Conservation (phyloP, 2,329 filamentous ascomycete species). For the Salinomyces thailandicus region DNA sequence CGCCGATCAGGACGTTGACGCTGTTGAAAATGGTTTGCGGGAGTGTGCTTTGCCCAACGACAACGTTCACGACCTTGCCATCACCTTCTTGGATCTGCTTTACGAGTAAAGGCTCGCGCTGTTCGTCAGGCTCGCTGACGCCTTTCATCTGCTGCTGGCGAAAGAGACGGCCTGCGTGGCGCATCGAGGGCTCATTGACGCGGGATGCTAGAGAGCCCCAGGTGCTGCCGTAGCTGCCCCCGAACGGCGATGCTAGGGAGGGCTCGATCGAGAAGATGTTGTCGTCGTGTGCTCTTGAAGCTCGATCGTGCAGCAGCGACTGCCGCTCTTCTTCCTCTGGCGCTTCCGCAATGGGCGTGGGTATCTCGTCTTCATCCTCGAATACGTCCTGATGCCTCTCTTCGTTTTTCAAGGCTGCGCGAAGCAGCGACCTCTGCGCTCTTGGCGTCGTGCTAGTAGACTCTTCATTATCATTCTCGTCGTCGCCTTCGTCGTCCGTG, state of each 20-base stretch:
- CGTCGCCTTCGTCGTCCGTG: conserved; percentile 36
- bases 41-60: conserved; percentile 88
- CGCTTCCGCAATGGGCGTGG: conserved; percentile 1
- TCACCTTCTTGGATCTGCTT: conserved; percentile 78
- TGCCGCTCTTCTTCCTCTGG: conserved; percentile 8
- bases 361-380: conserved; percentile 21
- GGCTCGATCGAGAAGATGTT: conserved; percentile 41
- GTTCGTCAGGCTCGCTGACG: conserved; percentile 33
- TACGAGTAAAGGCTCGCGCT: conserved; percentile 65
- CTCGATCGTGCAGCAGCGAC: conserved; percentile 16
- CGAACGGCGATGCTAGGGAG: conserved; percentile 54
- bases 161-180: conserved; percentile 44
- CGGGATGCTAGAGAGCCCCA: conserved; percentile 50
- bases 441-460: conserved; percentile 25
- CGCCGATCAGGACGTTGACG: conserved; percentile 82
- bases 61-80: conserved; percentile 69
- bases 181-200: conserved; percentile 46
- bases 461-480: conserved; percentile 32
- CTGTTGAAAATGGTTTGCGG: conserved; percentile 96
- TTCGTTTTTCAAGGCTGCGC: conserved; percentile 28
- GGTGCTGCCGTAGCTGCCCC: conserved; percentile 59
- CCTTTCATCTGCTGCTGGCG: conserved; percentile 37
- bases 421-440: conserved; percentile 33
- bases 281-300: conserved; percentile 27
- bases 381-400: conserved; percentile 9